Evolutionary conservation across 1,284 basidiomycete species (phyloP), one percentile per base, ranked within the genome.

Genomic region (Fomitopsis betulina): DNA sequence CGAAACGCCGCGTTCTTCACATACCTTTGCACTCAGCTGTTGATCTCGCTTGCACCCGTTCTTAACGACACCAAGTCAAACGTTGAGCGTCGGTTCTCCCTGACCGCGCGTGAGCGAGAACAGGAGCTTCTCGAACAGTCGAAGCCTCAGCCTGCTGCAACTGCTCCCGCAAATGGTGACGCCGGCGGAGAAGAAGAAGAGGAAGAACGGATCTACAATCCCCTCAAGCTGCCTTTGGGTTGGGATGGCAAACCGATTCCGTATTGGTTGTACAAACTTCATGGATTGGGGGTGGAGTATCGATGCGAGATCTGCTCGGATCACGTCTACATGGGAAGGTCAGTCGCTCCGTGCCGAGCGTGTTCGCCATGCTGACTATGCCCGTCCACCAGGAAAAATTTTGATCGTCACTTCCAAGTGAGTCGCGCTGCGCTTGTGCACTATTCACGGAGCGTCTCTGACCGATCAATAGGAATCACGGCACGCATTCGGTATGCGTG

Each of bases 231-330:
- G 42, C 97, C 97, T 10, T 82, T 99, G 2, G 96, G 96, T 1
- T 98, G 96, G 96, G 96, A 98, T 70, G 95, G 95, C 42, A 97
- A 96, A 71, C 96, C 96, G 17, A 99, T 99, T 67, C 96, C 97
- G 17, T 98, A 95, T 72, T 99, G 96, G 96, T 72, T 99, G 60
- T 99, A 96, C 79, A 99, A 98, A 75, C 77, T 99, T 55, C 97
- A 99, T 73, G 97, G 97, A 1, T 79, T 99, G 23, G 96, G 96
- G 30, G 96, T 98, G 53, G 95, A 98, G 73, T 99, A 98, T 75
- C 86, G 88, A 59, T 99, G 97, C 70, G 96, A 99, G 76, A 98
- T 99, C 67, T 99, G 97, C 73, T 96, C 94, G 15, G 93, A 94
- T 70, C 90, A 91, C 70, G 91, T 94, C 12, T 96, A 96, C 72